Percentiles rank a stretch among this genome's conserved stretches.
These are phyloP conservation scores for Suillus brevipes DNA, from an alignment of 768 basidiomycete species.

Conservation along the genomic window DNA sequence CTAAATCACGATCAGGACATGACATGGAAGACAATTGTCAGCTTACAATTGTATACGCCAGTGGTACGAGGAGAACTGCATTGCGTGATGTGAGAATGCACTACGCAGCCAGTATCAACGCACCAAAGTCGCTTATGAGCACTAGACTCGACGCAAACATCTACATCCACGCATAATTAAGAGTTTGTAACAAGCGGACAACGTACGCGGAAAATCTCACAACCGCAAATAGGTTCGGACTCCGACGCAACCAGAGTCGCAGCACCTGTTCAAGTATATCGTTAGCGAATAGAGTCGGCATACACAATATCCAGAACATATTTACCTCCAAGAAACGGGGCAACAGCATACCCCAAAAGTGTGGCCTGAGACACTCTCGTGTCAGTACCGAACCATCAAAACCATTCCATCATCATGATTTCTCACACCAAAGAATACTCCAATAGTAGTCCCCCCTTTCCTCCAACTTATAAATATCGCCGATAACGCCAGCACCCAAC, in stretches of 20 bases:
- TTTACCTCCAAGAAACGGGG: constrained; percentile 53
- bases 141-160: constrained; percentile 39
- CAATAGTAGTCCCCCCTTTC: constrained; percentile 51
- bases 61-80: constrained; percentile 51
- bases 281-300: background rate
- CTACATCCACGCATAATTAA: constrained; percentile 27
- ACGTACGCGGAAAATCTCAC: constrained; percentile 16
- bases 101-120: constrained; percentile 22
- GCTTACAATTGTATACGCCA: constrained; percentile 67
- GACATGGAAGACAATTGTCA: background rate
- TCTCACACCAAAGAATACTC: constrained; percentile 50
- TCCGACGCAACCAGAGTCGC: constrained; percentile 37
- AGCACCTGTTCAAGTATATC: constrained; percentile 31
- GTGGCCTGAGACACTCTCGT: constrained; percentile 23
- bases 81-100: background rate
- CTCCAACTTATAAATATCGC: constrained; percentile 59
- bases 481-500: constrained; percentile 56
- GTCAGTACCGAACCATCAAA: background rate
- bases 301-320: background rate
- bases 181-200: background rate
- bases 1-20: constrained; percentile 32
- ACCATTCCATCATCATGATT: background rate
- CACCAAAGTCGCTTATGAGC: constrained; percentile 32
- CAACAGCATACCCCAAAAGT: constrained; percentile 56
- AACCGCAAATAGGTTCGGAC: constrained; percentile 28